A percentile compares a stretch with the other conserved stretches of the same genome.
Evolutionary conservation across 352 stramenopile genomes (phyloP).

Genomic region (Phytopythium boreale): DNA sequence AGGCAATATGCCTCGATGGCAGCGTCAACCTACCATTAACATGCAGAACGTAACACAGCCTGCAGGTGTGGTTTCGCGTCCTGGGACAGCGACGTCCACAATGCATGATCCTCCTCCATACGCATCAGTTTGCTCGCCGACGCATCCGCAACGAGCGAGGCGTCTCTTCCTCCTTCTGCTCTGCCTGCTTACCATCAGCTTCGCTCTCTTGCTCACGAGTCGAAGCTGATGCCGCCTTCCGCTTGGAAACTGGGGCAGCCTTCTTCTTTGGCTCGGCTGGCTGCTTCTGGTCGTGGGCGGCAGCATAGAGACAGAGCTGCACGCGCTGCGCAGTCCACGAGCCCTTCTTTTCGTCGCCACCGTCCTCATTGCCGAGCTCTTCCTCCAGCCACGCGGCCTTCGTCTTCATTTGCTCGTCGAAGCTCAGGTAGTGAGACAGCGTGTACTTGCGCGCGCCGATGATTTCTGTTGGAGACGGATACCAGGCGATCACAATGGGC

Average conservation of each 20-base stretch:
- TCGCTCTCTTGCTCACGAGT: not conserved
- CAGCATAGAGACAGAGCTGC: conserved; percentile 68
- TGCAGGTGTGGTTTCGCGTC: not conserved
- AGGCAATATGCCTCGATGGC: not conserved
- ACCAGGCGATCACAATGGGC: not conserved
- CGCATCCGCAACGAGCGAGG: not conserved
- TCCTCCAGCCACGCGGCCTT: conserved; percentile 61
- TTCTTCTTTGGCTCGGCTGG: not conserved
- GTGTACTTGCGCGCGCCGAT: conserved; percentile 82
- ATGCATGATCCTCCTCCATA: no score
- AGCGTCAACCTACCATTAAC: not conserved
- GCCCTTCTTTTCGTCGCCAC: conserved; percentile 12
- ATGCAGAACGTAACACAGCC: not conserved
- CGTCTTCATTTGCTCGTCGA: conserved; percentile 40
- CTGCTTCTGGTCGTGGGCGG: conserved; percentile 16
- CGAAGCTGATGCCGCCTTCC: not conserved
- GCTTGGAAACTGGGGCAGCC: not conserved
- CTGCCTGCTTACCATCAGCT: not conserved
- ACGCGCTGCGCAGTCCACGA: conserved; percentile 66
- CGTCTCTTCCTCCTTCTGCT: not conserved
- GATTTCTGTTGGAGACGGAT: conserved; percentile 24
- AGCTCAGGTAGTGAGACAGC: conserved; percentile 64
- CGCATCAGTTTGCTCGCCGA: not conserved
- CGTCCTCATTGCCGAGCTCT: conserved; percentile 23
- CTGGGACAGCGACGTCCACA: no score